Base-by-base conservation (phyloP, 73 alveolate species). In the Stentor coeruleus region DNA sequence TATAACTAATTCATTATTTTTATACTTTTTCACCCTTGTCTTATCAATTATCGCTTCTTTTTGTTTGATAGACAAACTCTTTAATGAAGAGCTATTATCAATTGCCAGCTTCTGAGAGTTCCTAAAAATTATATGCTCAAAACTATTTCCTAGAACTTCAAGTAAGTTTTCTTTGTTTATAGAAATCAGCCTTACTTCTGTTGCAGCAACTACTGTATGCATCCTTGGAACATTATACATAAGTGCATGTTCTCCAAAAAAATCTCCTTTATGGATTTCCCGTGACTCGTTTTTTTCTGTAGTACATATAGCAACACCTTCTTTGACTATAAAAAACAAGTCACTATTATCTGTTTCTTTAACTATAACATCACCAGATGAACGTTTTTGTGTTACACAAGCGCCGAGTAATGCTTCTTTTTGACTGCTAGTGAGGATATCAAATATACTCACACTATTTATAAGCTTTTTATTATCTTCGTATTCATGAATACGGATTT, bases 341-440 rank as follows among this genome's bases (percentile, higher is more conserved):
- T 90, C 91, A 26, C 96, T 96, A 85, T 88, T 88, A 73, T 93
- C 96, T 76, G 95, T 96, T 86, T 93, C 91, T 66, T 92, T 91
- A 26, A 93, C 85, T 35, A 93, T 90, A 82, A 76, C 74, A 42
- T 91, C 74, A 33, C 88, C 92, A 60, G 81, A 87, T 3, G 33
- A 58, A n/a, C 81, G 60, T 76, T 88, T 75, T 75, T 75, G 72
- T 15, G 81, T 75, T 14, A 20, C n/a, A 31, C 33, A 66, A 20
- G 28, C 31, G 15, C 59, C 83, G 14, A 40, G 30, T 2, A 75
- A n/a, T n/a, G 83, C 59, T 38, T 75, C 83, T 75, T 75, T 75
- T 33, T 75, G 72, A 2, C 20, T 20, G 38, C 33, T 14, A 20
- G 83, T 75, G 11, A 75, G 38, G 33, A 2, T 33, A 2, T 75